These are phyloP conservation scores for Graphilbum sp. DNA, from an alignment of 2,329 filamentous ascomycete genomes.

Conservation along the genomic window DNA sequence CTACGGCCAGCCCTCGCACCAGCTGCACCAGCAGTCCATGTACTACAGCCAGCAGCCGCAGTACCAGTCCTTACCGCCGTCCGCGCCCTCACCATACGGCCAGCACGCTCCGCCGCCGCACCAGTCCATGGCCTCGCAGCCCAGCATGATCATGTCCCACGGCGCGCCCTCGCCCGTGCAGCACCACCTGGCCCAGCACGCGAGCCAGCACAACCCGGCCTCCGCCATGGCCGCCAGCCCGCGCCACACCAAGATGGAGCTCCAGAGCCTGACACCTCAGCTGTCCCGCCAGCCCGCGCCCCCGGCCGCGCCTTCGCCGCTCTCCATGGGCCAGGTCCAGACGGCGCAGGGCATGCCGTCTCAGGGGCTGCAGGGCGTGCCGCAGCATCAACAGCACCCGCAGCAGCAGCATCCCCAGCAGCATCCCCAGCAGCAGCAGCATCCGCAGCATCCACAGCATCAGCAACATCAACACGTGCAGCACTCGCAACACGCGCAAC, in stretches of 20 bases:
- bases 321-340: slow-evolving; percentile 10
- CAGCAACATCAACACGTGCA: slow-evolving; percentile 13
- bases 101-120: slow-evolving; percentile 39
- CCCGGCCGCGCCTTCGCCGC: slow-evolving; percentile 6
- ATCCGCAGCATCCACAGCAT: slow-evolving; percentile 5
- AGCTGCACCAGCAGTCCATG: slow-evolving; percentile 67
- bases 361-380: slow-evolving; percentile 20
- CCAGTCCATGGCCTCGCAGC: slow-evolving; percentile 45
- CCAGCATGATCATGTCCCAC: slow-evolving; percentile 52
- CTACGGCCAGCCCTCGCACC: slow-evolving; percentile 64
- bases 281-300: slow-evolving; percentile 39
- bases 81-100: slow-evolving; percentile 41
- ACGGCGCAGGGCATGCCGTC: slow-evolving; percentile 17
- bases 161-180: slow-evolving; percentile 25
- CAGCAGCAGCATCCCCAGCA: slow-evolving; percentile 1
- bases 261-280: slow-evolving; percentile 39
- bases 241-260: slow-evolving; percentile 44
- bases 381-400: slow-evolving; percentile 15
- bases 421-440: slow-evolving; percentile 4
- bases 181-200: slow-evolving; percentile 42
- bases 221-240: slow-evolving; percentile 44
- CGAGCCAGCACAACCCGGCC: slow-evolving; percentile 39
- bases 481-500: slow-evolving; percentile 1
- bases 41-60: slow-evolving; percentile 51
- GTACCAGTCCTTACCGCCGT: slow-evolving; percentile 49